Base-by-base conservation (phyloP, 768 basidiomycete genomes). In the Amanita brunnescens region DNA sequence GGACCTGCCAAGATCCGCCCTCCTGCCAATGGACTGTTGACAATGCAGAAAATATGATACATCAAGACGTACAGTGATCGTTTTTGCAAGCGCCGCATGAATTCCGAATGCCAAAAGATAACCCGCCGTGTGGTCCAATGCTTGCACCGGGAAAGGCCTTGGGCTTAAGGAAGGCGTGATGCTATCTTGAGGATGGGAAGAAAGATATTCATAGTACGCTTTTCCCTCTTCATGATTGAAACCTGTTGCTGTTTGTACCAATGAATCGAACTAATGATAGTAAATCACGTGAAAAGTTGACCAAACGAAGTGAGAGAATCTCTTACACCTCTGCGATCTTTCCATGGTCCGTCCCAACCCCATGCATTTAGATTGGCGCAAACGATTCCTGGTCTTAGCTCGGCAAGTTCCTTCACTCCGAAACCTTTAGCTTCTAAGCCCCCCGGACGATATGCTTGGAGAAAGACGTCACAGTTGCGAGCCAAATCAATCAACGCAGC, bases 241-340 rank as follows among this genome's bases (percentile, higher is more conserved):
- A 0, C 81, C 82, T 0, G 72, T 74, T 2, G 78, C 78, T 0
- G 78, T 81, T 63, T 85, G 81, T 0, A 82, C 77, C 2, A 83
- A 66, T 1, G 81, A 83, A 57, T 85, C 81, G 51, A 83, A 83
- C 80, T 81, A 42, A 3, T 34, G 2, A 18, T 16, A 37, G 6
- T 33, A n/a, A 41, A 10, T 39, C n/a, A 37, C n/a, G 16, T 9
- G 30, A 20, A 20, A 12, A 12, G 3, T n/a, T 21, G 12, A 21
- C 37, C 14, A 35, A 18, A 43, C 10, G 58, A 24, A 53, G 5
- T 6, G 16, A 35, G 32, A 21, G 6, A 60, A 67, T 47, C 60
- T 78, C 79, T 4, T 61, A 79, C 79, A 3, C 80, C 80, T 45
- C 76, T 69, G 10, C 75, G 66, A 43, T 74, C 67, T 43, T 69